Evolutionary conservation across 768 basidiomycete genomes (phyloP).

Genomic region (Russula sp.): DNA sequence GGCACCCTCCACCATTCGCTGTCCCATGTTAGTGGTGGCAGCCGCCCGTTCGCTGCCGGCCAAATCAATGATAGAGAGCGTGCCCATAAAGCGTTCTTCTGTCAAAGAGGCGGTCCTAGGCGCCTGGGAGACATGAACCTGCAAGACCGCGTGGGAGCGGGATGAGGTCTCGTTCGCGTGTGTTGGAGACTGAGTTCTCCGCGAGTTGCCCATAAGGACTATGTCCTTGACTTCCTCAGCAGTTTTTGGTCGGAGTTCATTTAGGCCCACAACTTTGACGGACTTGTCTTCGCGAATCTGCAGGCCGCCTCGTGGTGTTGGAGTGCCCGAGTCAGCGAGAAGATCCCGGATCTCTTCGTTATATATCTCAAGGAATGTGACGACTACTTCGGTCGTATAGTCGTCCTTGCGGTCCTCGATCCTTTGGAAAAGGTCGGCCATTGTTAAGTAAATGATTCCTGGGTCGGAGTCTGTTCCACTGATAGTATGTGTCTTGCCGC

Average conservation of each 20-base stretch:
- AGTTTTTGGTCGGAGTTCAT: conserved; percentile 69
- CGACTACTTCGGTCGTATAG: conserved; percentile 78
- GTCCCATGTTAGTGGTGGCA: conserved; percentile 95
- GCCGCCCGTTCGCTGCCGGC: conserved; percentile 97
- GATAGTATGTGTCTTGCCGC: conserved; percentile 99
- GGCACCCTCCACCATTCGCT: conserved; percentile 96
- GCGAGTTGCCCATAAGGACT: conserved; percentile 81
- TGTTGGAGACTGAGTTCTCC: conserved; percentile 89
- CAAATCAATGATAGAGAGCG: conserved; percentile 95
- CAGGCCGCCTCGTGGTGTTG: conserved; percentile 73
- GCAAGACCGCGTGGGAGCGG: conserved; percentile 94
- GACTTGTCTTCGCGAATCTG: conserved; percentile 92
- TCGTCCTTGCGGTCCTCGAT: conserved; percentile 87
- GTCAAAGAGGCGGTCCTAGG: conserved; percentile 81
- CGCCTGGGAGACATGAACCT: conserved; percentile 87
- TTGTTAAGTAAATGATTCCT: conserved; percentile 93
- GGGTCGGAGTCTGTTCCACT: conserved; percentile 85
- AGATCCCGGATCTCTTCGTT: conserved; percentile 98
- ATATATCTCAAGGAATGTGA: conserved; percentile 98
- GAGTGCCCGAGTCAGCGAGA: conserved; percentile 64
- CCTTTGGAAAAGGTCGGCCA: conserved; percentile 92
- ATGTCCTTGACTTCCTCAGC: conserved; percentile 94
- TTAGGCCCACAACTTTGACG: conserved; percentile 84
- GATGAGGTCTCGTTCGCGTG: conserved; percentile 97
- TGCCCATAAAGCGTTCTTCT: conserved; percentile 79